Evolutionary conservation across 2,329 filamentous ascomycete species (phyloP), one percentile per base, ranked within the genome.

Genomic region (Epicoccum sorghinum): DNA sequence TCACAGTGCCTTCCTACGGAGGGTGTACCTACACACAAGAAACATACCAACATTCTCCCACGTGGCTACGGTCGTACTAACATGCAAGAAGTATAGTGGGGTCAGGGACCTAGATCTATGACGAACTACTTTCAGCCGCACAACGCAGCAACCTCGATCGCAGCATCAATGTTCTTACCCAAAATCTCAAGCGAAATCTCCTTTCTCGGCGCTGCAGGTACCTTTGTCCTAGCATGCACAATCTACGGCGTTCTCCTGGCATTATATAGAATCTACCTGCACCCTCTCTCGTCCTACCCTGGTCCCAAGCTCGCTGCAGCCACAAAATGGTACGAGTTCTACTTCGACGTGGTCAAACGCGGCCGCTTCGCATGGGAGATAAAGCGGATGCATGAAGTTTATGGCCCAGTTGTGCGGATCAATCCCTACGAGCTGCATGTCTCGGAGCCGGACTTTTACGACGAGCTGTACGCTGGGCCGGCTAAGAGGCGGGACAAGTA

Each of bases 341-440:
- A 30, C 29, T 12, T 7, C 29, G 29, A 30, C 3, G 35, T 38
- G 7, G n/a, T 67, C 3, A 56, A 58, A 30, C 46, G 57, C 1
- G 65, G 65, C 4, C 47, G 46, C 10, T 67, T 60, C 43, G 57
- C 56, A 12, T 67, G 53, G 47, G 50, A 65, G 25, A 61, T 66
- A 23, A 42, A 61, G 35, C 51, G 60, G 14, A 54, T 68, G 55
- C 66, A 68, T 37, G 48, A 63, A 37, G 27, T 57, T 43, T 66
- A 66, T 35, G 63, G 64, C 59, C 64, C 64, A 6, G 59, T 69
- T 6, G 49, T 69, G 5, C 57, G 66, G 5, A 65, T 69, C 33
- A 68, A 60, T 32, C 66, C 65, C 2, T 35, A 55, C 32, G 66
- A 69, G 36, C 18, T 68, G 1, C 65, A 62, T 25, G 52, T 59